phyloP scores from a whole-genome alignment of 2,329 filamentous ascomycete species.

The Venturia aucupariae region DNA sequence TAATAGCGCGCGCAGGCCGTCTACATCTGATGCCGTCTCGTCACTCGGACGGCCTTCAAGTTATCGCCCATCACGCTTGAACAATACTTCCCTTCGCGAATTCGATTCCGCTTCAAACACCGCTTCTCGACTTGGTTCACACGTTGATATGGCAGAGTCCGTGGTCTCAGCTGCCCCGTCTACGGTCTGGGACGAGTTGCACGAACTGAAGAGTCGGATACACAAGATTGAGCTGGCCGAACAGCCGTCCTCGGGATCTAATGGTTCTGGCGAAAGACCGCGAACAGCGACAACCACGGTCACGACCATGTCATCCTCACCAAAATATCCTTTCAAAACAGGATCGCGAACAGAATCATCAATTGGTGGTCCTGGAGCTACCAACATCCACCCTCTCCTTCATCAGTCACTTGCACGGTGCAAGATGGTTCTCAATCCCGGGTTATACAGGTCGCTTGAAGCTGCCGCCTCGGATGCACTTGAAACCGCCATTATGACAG shows the following conservation, averaged over 20 bases:
- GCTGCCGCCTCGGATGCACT: conserved; percentile 74
- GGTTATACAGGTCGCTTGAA: conserved; percentile 73
- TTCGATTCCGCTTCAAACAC: conserved; percentile 23
- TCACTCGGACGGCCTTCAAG: conserved; percentile 25
- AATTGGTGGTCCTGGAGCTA: conserved; percentile 34
- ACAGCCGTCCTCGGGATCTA: conserved; percentile 67
- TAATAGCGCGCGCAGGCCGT: conserved; percentile 23
- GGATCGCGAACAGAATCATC: conserved; percentile 31
- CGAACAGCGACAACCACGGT: conserved; percentile 72
- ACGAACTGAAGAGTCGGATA: conserved; percentile 90
- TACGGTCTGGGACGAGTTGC: conserved; percentile 95
- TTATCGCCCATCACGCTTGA: conserved; percentile 29
- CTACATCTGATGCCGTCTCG: conserved; percentile 24
- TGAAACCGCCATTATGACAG: conserved; percentile 67
- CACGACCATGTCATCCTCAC: conserved; percentile 84
- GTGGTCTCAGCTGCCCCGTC: conserved; percentile 82
- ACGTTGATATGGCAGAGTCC: conserved; percentile 52
- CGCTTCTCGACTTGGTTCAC: conserved; percentile 16
- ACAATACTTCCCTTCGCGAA: conserved; percentile 26
- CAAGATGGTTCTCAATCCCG: conserved; percentile 56
- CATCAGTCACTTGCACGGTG: conserved; percentile 73
- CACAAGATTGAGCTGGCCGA: conserved; percentile 82
- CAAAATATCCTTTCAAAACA: conserved; percentile 51
- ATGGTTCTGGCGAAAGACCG: conserved; percentile 69
- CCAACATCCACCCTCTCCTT: conserved; percentile 65